Evolutionary conservation across 495 filamentous ascomycete genomes (phyloP).

Genomic region (Annulohypoxylon nitens): DNA sequence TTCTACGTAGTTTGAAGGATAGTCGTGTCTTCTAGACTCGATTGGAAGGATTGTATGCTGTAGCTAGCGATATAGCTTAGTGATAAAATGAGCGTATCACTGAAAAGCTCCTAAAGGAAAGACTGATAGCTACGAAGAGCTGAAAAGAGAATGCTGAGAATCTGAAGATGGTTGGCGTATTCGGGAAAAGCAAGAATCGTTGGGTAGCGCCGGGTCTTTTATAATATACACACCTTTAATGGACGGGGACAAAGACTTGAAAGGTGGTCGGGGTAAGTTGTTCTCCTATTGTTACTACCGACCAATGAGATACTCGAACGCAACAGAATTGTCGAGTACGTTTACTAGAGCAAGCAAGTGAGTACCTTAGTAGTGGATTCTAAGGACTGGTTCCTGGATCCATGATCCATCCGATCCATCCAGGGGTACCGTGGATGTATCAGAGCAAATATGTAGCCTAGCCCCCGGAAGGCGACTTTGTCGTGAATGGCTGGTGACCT

Average conservation of each 20-base stretch:
- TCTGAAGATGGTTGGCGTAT: conserved; percentile 38
- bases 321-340: conserved; percentile 32
- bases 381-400: conserved; percentile 31
- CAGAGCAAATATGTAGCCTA: conserved; percentile 26
- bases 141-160: conserved; percentile 42
- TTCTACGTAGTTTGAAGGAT: conserved; percentile 36
- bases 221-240: conserved; percentile 18
- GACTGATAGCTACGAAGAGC: conserved; percentile 47
- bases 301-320: conserved; percentile 27
- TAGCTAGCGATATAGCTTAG: conserved; percentile 45
- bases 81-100: conserved; percentile 50
- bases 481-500: conserved; percentile 32
- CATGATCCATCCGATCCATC: conserved; percentile 40
- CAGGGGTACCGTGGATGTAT: conserved; percentile 41
- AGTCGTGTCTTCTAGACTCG: conserved; percentile 30
- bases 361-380: conserved; percentile 16
- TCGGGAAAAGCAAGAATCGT: conserved; percentile 15
- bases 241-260: conserved; percentile 34
- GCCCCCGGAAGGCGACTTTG: conserved; percentile 7
- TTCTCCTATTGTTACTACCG: conserved; percentile 30
- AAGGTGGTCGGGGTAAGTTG: conserved; percentile 20
- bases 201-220: conserved; percentile 34
- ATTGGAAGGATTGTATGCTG: conserved; percentile 36
- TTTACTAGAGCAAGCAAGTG: conserved; percentile 22
- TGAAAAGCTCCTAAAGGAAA: conserved; percentile 42